phyloP scores from a whole-genome alignment of 192 early-diverging fungal genomes.

The Chytriomyces sp. region DNA sequence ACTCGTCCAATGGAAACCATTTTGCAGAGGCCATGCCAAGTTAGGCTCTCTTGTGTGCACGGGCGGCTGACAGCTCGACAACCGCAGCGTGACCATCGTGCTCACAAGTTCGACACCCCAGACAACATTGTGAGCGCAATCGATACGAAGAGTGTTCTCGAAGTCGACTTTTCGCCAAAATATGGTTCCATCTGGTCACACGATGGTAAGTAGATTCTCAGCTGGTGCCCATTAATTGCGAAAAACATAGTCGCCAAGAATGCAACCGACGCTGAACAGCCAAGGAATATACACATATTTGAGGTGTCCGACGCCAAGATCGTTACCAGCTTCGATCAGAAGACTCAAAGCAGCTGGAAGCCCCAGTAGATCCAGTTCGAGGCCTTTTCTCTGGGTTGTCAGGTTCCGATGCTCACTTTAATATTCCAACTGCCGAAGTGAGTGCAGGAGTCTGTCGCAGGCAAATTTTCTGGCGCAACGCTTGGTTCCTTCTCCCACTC shows the following conservation, averaged over 20 bases:
- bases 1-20: conserved; percentile 73
- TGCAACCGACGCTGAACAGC: conserved; percentile 31
- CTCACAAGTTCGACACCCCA: conserved; percentile 32
- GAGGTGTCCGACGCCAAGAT: conserved; percentile 70
- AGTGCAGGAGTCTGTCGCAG: background rate
- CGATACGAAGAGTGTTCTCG: conserved; percentile 66
- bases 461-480: conserved; percentile 10
- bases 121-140: conserved; percentile 66
- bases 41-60: too few relatives aligned
- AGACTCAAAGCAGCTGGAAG: conserved; percentile 68
- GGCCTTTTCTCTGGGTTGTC: conserved; percentile 79
- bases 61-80: background rate
- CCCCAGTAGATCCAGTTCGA: conserved; percentile 96
- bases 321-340: conserved; percentile 77
- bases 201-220: conserved; percentile 49
- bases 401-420: conserved; percentile 83
- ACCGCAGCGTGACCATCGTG: conserved; percentile 70
- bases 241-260: background rate
- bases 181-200: conserved; percentile 91
- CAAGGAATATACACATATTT: conserved; percentile 83
- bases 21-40: too few relatives aligned
- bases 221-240: too few relatives aligned
- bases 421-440: conserved; percentile 49
- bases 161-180: conserved; percentile 90
- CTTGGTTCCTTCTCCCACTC: conserved; percentile 75